Base-by-base conservation (phyloP, 2,329 filamentous ascomycete genomes). In the Berkeleyomyces rouxiae region DNA sequence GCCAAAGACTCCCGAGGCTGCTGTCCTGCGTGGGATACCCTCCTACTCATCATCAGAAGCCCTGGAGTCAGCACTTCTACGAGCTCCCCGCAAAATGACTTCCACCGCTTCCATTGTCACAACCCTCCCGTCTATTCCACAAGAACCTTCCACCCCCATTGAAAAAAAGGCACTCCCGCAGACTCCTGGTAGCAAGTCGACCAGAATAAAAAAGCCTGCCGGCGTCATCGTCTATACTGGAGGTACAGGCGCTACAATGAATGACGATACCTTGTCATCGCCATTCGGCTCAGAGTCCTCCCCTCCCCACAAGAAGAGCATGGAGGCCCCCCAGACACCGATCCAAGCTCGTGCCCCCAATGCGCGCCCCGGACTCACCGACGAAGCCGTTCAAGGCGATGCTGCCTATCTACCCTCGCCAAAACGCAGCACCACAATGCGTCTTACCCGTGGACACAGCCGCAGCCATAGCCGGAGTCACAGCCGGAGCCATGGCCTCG, bases 281-380 rank as follows among this genome's bases (percentile, higher is more conserved):
- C 36, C 58, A 13, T 71, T 69, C 7, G 70, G 71, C 58, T 71
- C 72, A 49, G 66, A 70, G 51, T 61, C 60, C 39, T 67, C 70
- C n/a, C 67, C 67, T 43, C 66, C 70, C 37, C 68, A 72, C 65
- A 75, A 75, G 67, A 72, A 72, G 62, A 78, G 76, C 67, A 68
- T 78, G 58, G 78, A 79, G 46, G 71, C 74, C 33, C 74, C 78
- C 2, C 40, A 55, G 31, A 64, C 58, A 36, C 77, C 81, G 0
- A 77, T 83, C 7, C 73, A 82, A 37, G 82, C 82, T 10, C 75
- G 78, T 58, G 83, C 83, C 5, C 82, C 83, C 10, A 85, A 85
- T 67, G 76, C 82, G n/a, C 75, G 82, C 23, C 77, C 76, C 1
- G 83, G 83, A 13, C 75, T 86, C 4, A 85, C 83, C 2, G 82